Evolutionary conservation across 2,329 filamentous ascomycete species (phyloP).

Genomic region (Beauveria caledonica): DNA sequence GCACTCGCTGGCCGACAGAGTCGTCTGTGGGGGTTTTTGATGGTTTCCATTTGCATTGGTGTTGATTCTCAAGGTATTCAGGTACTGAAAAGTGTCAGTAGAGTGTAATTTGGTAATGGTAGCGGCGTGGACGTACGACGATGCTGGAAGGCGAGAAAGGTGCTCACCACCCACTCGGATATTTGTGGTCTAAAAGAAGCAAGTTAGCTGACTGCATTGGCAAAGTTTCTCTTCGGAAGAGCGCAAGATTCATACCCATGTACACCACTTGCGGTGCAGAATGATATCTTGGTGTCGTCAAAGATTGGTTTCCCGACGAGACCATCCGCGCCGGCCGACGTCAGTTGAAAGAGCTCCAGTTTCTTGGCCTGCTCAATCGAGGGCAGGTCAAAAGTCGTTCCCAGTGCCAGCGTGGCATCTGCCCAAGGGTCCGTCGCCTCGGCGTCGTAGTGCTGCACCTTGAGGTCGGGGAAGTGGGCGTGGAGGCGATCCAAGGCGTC

Average conservation of each 20-base stretch:
- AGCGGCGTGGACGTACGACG: conserved; percentile 26
- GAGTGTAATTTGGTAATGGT: neutral
- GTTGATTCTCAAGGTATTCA: conserved; percentile 36
- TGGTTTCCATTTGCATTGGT: conserved; percentile 35
- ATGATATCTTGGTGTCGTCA: conserved; percentile 38
- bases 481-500: conserved; percentile 29
- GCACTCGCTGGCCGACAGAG: conserved; percentile 41
- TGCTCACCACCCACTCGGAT: conserved; percentile 47
- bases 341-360: conserved; percentile 45
- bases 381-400: conserved; percentile 33
- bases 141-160: conserved; percentile 42
- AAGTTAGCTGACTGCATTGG: neutral
- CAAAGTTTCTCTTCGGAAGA: too few species aligned
- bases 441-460: conserved; percentile 29
- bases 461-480: conserved; percentile 35
- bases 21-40: conserved; percentile 29
- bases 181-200: conserved; percentile 40
- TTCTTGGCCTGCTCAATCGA: conserved; percentile 34
- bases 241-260: conserved; percentile 35
- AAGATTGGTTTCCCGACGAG: conserved; percentile 39
- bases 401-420: conserved; percentile 40
- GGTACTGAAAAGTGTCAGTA: conserved; percentile 27
- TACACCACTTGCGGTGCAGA: conserved; percentile 51
- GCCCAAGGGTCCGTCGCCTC: conserved; percentile 25
- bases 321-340: conserved; percentile 46